These are phyloP conservation scores for Breviolum minutum DNA, from an alignment of 73 alveolate genomes.

Conservation along the genomic window DNA sequence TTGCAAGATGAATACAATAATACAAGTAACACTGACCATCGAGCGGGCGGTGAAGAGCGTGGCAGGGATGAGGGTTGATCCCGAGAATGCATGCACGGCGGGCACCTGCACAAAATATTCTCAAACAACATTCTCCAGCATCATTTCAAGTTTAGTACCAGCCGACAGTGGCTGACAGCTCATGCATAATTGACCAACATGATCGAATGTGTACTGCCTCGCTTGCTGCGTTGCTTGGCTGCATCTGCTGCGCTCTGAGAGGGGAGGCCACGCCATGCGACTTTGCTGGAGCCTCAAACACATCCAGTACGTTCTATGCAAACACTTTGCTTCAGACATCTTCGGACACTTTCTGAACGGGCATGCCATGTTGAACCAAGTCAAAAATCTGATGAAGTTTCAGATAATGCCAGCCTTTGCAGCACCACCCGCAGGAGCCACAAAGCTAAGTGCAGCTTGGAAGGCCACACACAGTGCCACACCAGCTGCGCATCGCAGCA, in stretches of 20 bases:
- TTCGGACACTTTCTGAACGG: background rate
- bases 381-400: background rate
- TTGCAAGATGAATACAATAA: background rate
- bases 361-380: background rate
- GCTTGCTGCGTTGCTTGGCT: slow-evolving; percentile 32
- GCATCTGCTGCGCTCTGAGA: slow-evolving; percentile 25
- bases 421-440: slow-evolving; percentile 32
- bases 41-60: slow-evolving; percentile 77
- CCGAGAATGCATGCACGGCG: slow-evolving; percentile 31
- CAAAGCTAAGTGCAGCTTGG: slow-evolving; percentile 23
- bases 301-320: background rate
- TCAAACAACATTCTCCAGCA: no score
- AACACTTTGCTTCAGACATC: background rate
- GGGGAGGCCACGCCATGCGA: slow-evolving; percentile 64
- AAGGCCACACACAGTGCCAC: slow-evolving; percentile 46
- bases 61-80: slow-evolving; percentile 81
- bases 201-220: background rate
- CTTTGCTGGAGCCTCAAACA: slow-evolving; percentile 33
- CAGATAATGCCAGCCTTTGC: background rate
- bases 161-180: no score
- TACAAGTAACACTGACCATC: slow-evolving; percentile 74
- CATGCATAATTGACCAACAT: no score
- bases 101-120: background rate
- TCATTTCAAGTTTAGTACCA: no score
- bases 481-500: slow-evolving; percentile 59